These are phyloP conservation scores for Chaetomium fimeti DNA, from an alignment of 495 filamentous ascomycete species.

Conservation along the genomic window DNA sequence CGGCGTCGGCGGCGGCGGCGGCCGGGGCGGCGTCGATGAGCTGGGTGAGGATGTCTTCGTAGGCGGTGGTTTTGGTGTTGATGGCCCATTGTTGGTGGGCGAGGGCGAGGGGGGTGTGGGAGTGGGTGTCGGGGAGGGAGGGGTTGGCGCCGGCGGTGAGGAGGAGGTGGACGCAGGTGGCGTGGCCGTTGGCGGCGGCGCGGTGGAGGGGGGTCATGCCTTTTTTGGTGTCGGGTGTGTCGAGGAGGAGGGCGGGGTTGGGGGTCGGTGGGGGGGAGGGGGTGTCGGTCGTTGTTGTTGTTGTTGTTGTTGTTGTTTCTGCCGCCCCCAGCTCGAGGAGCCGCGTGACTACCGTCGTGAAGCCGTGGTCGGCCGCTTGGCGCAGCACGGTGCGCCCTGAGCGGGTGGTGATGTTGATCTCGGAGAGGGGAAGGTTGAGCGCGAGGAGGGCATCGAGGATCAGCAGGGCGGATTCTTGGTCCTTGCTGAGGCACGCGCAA, in stretches of 20 bases:
- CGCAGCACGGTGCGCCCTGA: conserved; percentile 27
- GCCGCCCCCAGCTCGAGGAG: conserved; percentile 11
- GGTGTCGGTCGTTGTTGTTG: too few species aligned
- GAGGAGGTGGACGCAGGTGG: conserved; percentile 22
- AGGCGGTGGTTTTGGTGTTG: conserved; percentile 6
- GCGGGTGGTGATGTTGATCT: conserved; percentile 29
- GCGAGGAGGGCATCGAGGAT: conserved; percentile 28
- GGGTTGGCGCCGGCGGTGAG: conserved; percentile 17
- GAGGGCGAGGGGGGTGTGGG: conserved; percentile 22
- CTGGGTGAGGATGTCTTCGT: conserved; percentile 24
- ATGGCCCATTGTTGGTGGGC: conserved; percentile 33
- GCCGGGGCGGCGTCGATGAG: conserved; percentile 22
- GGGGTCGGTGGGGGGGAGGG: conserved; percentile 14
- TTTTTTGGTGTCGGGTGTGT: conserved; percentile 26
- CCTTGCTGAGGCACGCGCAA: conserved; percentile 22
- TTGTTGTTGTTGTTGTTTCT: too few species aligned
- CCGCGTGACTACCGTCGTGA: conserved; percentile 22
- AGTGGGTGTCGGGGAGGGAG: conserved; percentile 14
- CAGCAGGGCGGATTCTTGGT: conserved; percentile 17
- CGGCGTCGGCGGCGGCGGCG: conserved; percentile 22
- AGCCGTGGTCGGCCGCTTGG: conserved; percentile 29
- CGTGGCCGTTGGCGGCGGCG: conserved; percentile 30
- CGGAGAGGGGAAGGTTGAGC: conserved; percentile 17
- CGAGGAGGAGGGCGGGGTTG: conserved; percentile 15
- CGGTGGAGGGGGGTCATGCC: conserved; percentile 34